phyloP scores from a whole-genome alignment of 345 rosid genomes.

The Heritiera fomes region DNA sequence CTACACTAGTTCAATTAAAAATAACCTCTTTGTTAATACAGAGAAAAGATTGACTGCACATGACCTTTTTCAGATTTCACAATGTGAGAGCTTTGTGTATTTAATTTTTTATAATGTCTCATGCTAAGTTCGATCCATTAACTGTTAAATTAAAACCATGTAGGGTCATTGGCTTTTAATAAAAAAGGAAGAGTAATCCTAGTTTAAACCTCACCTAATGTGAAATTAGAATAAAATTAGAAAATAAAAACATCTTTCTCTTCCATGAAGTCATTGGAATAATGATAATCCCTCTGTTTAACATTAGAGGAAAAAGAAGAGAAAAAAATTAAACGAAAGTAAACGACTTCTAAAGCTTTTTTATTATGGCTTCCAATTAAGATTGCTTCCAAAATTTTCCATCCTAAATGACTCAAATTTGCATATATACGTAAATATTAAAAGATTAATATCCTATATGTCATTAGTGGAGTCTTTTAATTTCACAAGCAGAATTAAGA shows the following conservation, averaged over 20 bases:
- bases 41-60: no score
- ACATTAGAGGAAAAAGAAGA: no score
- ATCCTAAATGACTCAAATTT: not conserved
- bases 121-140: not conserved
- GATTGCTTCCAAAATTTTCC: not conserved
- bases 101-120: not conserved
- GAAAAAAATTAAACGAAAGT: no score
- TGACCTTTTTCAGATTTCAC: no score
- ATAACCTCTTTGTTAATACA: no score
- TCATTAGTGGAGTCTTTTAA: no score
- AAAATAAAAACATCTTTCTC: not conserved
- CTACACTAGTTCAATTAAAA: no score
- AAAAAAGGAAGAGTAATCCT: not conserved
- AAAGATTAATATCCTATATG: no score
- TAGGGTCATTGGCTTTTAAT: not conserved
- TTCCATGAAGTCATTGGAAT: not conserved
- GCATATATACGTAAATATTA: no score
- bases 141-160: not conserved
- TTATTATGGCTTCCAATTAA: not conserved
- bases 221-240: not conserved
- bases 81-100: no score
- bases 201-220: not conserved
- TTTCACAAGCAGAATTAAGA: no score
- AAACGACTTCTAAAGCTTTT: not conserved
- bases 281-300: not conserved